A percentile compares a stretch with the other conserved stretches of the same genome.
These are phyloP conservation scores for Gnomoniopsis smithogilvyi DNA, from an alignment of 2,329 filamentous ascomycete genomes.

Conservation along the genomic window DNA sequence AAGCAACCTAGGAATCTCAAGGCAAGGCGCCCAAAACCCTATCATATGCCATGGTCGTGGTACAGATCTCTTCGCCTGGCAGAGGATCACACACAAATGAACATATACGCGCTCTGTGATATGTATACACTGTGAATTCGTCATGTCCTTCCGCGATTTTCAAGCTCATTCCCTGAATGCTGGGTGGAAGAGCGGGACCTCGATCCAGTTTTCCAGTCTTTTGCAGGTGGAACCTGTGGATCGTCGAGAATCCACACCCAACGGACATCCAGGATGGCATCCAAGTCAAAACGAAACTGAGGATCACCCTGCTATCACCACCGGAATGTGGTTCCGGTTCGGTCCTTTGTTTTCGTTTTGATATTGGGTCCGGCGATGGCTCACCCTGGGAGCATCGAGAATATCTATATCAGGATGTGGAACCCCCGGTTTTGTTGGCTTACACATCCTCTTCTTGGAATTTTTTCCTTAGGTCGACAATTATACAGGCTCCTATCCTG, in stretches of 20 bases:
- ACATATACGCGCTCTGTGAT: not conserved
- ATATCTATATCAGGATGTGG: conserved; percentile 5
- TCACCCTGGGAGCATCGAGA: not conserved
- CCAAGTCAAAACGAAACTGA: not conserved
- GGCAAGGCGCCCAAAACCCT: too few species aligned
- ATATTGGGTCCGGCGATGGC: not conserved
- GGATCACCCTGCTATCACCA: conserved; percentile 4
- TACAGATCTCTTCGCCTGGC: too few species aligned
- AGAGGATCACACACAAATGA: too few species aligned
- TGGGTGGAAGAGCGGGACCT: conserved; percentile 4
- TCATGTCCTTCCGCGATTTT: not conserved
- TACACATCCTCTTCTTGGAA: not conserved
- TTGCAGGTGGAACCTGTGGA: conserved; percentile 2
- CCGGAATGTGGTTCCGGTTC: conserved; percentile 6
- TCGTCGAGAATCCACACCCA: not conserved
- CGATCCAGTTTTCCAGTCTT: conserved; percentile 2
- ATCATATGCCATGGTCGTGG: too few species aligned
- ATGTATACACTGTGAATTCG: not conserved
- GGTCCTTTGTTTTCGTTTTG: not conserved
- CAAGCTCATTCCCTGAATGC: not conserved
- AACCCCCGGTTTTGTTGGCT: not conserved
- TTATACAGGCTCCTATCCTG: conserved; percentile 11
- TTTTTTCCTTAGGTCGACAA: conserved; percentile 10
- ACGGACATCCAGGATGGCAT: conserved; percentile 2
- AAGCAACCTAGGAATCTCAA: too few species aligned